Base-by-base conservation (phyloP, 2,329 filamentous ascomycete species). In the Cordyceps fumosorosea region DNA sequence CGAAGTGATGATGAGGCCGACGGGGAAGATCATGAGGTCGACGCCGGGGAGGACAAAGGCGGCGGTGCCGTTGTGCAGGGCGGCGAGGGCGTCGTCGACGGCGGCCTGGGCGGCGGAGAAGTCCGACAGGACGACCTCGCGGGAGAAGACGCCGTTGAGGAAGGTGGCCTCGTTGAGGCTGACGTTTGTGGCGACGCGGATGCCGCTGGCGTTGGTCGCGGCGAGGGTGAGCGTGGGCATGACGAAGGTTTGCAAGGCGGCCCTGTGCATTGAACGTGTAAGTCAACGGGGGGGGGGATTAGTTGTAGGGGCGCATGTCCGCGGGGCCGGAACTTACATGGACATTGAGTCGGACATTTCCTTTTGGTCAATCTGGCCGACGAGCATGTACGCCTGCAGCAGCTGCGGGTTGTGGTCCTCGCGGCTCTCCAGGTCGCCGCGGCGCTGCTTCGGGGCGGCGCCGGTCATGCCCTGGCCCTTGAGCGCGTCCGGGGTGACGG, bases 101-200 rank as follows among this genome's bases (percentile, higher is more conserved):
- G 81, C 80, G 20, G 78, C 72, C 64, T 80, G 75, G 26, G 84
- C 84, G 55, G 75, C 67, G 51, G 75, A 71, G 44, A 81, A 77
- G 56, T 78, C 75, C 63, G 83, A 86, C 68, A 81, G 73, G 69
- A 84, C 72, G 16, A 83, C 76, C 61, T 82, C 76, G 56, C 81
- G 75, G 60, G 87, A 83, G 74, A 91, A 91, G 67, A 89, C 82
- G 57, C 89, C 89, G 16, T 82, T 83, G 45, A 91, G 82, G 67
- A 91, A 92, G 7, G 84, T 81, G 18, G 89, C 88, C 71, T 90
- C 86, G 73, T 88, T 86, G 64, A 84, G 81, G 11, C 87, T 87
- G 56, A 91, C 83, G 40, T 84, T 86, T 56, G 88, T 88, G 68
- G 76, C 81, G 63, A 90, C 78, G 1, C 75, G 72, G 67, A 77